Conservation (phyloP, 2,329 filamentous ascomycete genomes). For the Parastagonospora nodorum region DNA sequence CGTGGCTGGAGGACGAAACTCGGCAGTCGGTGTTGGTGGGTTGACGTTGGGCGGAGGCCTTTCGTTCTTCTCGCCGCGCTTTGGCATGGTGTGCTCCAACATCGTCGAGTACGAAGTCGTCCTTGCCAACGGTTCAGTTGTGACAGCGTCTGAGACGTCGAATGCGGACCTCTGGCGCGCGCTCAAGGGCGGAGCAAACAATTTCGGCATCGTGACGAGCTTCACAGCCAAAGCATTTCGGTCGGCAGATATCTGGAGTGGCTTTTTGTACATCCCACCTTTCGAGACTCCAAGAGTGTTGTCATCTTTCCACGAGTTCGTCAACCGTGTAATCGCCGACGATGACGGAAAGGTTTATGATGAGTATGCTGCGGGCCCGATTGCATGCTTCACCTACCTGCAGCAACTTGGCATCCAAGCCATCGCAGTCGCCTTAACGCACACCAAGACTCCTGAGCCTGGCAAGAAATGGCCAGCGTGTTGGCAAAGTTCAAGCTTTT, state of each 20-base stretch:
- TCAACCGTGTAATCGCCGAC: conserved; percentile 6
- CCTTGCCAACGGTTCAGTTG: conserved; percentile 41
- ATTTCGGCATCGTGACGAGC: conserved; percentile 46
- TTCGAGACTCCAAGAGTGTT: conserved; percentile 16
- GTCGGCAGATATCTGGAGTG: conserved; percentile 40
- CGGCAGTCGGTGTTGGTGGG: conserved; percentile 34
- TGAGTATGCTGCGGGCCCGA: conserved; percentile 53
- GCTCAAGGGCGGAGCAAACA: conserved; percentile 44
- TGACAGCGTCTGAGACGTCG: conserved; percentile 30
- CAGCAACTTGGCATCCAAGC: conserved; percentile 62
- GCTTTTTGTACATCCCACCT: conserved; percentile 25
- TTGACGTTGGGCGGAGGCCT: conserved; percentile 45
- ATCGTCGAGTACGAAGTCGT: conserved; percentile 43
- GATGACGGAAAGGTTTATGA: conserved; percentile 20
- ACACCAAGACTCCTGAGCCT: conserved; percentile 39
- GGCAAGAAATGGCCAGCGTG: conserved; percentile 37
- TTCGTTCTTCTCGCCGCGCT: conserved; percentile 39
- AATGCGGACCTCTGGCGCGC: conserved; percentile 38
- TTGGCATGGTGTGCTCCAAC: conserved; percentile 41
- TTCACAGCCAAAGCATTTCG: conserved; percentile 26
- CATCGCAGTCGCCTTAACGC: conserved; percentile 50
- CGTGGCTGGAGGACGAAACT: conserved; percentile 29
- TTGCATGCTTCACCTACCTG: conserved; percentile 62
- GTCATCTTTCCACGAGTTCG: conserved; percentile 9
- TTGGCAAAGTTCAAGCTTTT: conserved; percentile 40